Base-by-base conservation (phyloP, 2,329 filamentous ascomycete genomes). In the Basipetospora chlamydospora region DNA sequence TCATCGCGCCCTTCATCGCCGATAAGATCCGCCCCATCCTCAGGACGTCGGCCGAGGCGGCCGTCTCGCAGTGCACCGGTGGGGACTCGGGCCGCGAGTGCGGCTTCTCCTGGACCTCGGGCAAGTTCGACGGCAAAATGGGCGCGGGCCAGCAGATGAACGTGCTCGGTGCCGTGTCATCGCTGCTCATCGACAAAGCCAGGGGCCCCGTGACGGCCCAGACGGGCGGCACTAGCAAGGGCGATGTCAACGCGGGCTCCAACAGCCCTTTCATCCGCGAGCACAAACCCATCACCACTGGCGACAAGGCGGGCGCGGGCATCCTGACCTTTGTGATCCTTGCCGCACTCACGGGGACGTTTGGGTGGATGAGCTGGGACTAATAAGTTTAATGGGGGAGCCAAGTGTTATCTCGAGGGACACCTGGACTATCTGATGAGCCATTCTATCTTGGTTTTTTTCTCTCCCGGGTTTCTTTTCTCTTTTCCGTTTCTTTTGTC, bases 141-240 rank as follows among this genome's bases (percentile, higher is more conserved):
- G 70, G 72, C 22, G 67, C 73, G 35, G 70, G 73, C 7, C 70
- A 78, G 51, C 61, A 72, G 47, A 73, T 78, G 61, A 66, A 66
- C 37, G 72, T 67, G 0, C 54, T 77, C 11, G 64, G 66, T 18
- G 64, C 73, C 3, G 62, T 76, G 13, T 64, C 65, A 5, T 64
- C 64, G 2, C 64, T 68, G 4, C 53, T 77, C 30, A 59, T 70
- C 30, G 49, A 53, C 20, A 43, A 51, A 4, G 55, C 57, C 2
- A 51, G 58, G 16, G 43, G 51, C 2, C 64, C 66, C 0, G 53
- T 63, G 12, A 68, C 67, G 0, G 60, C 59, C 2, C 43, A 51
- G 8, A 61, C 58, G 2, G 73, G 71, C 35, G 73, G 73, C 37
- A 73, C 61, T 1, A 66, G 62, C 30, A 47, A 51, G 43, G 63